Percentiles rank a stretch among this genome's conserved stretches.
Evolutionary conservation across 768 basidiomycete genomes (phyloP).

Genomic region (Suillus bovinus): DNA sequence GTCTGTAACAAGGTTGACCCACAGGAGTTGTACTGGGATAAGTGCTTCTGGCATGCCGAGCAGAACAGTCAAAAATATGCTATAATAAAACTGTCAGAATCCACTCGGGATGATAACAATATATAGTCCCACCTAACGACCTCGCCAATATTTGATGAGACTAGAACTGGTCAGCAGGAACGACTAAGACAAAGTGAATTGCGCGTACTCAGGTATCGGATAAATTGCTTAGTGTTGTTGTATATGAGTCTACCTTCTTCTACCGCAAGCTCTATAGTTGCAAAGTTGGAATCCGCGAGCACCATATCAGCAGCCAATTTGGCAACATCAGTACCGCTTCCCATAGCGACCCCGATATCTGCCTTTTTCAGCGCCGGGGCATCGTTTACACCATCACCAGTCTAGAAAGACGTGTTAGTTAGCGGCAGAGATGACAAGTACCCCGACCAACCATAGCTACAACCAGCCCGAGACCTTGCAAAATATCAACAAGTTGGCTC

Average conservation of each 20-base stretch:
- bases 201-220: constrained; percentile 90
- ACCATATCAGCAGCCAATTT: constrained; percentile 99
- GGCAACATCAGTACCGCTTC: constrained; percentile 97
- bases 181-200: constrained; percentile 1
- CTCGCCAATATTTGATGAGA: constrained; percentile 97
- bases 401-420: constrained; percentile 45
- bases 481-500: constrained; percentile 88
- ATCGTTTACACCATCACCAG: constrained; percentile 97
- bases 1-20: constrained; percentile 98
- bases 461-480: constrained; percentile 89
- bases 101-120: not conserved
- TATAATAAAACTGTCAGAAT: constrained; percentile 23
- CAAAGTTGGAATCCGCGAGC: constrained; percentile 94
- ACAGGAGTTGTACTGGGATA: constrained; percentile 96
- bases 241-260: constrained; percentile 98
- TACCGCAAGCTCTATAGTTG: constrained; percentile 94
- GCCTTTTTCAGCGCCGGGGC: constrained; percentile 96
- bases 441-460: constrained; percentile 81
- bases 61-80: constrained; percentile 96
- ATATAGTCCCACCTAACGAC: constrained; percentile 67
- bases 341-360: constrained; percentile 99
- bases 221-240: constrained; percentile 99
- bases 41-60: constrained; percentile 99
- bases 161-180: constrained; percentile 34
- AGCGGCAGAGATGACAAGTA: constrained; percentile 9